A percentile compares a stretch with the other conserved stretches of the same genome.
Conservation (phyloP, 2,329 filamentous ascomycete genomes). For the Harringtonia aguacate region DNA sequence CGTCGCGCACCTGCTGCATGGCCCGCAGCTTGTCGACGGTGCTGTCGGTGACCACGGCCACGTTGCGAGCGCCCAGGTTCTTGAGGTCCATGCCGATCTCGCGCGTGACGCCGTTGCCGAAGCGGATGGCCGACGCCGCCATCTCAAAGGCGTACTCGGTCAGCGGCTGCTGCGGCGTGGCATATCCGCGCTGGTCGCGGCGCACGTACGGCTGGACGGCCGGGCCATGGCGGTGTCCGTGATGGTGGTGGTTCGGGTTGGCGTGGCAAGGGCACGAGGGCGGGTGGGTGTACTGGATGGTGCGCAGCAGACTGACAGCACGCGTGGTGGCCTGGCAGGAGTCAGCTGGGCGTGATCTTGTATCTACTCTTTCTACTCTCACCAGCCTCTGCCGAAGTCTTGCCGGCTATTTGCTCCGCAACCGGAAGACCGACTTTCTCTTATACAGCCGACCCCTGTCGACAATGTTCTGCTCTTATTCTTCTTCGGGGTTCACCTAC, state of each 20-base stretch:
- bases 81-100: slow-evolving; percentile 97
- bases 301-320: slow-evolving; percentile 65
- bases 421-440: background rate
- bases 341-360: background rate
- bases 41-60: slow-evolving; percentile 83
- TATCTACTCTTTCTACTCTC: background rate
- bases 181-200: slow-evolving; percentile 40
- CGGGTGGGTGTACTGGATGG: slow-evolving; percentile 84
- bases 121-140: slow-evolving; percentile 90
- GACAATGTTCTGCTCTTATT: background rate
- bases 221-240: slow-evolving; percentile 41
- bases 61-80: slow-evolving; percentile 78
- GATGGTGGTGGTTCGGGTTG: slow-evolving; percentile 71
- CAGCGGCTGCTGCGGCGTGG: slow-evolving; percentile 68
- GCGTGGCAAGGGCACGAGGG: slow-evolving; percentile 87
- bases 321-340: slow-evolving; percentile 50
- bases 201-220: slow-evolving; percentile 40
- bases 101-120: slow-evolving; percentile 84
- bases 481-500: slow-evolving; percentile 15
- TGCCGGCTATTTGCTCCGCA: too few relatives aligned
- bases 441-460: background rate
- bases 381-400: background rate
- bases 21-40: slow-evolving; percentile 75
- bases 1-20: slow-evolving; percentile 82
- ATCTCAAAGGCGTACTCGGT: slow-evolving; percentile 99